Evolutionary conservation across 2,329 filamentous ascomycete species (phyloP), one percentile per base, ranked within the genome.

Genomic region (Gaeumannomyces sp.): DNA sequence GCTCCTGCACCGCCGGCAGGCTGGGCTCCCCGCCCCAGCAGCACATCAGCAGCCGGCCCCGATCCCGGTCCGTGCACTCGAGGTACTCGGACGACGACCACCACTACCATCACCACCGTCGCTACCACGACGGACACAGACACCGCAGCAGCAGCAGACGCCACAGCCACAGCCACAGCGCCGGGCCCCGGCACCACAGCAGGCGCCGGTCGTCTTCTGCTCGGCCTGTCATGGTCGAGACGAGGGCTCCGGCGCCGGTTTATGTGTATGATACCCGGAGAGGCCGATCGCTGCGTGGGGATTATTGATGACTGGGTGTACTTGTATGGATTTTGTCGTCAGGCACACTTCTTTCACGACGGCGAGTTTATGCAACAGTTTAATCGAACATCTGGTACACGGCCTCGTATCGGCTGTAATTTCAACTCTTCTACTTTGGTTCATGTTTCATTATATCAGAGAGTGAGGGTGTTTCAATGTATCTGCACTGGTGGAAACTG

Each of bases 181-280:
- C 4, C n/a, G 11, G 60, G 5, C 38, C 8, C 25, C 16, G 14
- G 13, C 5, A 22, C 60, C 60, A 53, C 60, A 31, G 59, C 28
- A 31, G 59, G 22, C 31, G 25, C 28, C 19, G 27, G 27, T 19
- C 27, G 59, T 22, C 27, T 2, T 59, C 57, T 27, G 57, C 22
- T 19, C 16, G 59, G 31, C 29, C 59, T 16, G 59, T 60, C 59
- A 35, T 60, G 22, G 31, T 60, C 31, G 59, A 60, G 59, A 60
- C 59, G 31, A n/a, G 6, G 4, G 28, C 27, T 6, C 59, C 59
- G 59, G 16, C 14, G 59, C 28, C 59, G 28, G 59, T 31, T 16
- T 60, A 60, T 25, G 27, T 60, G 28, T 60, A 60, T 31, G 16
- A 60, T 3, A 31, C 11, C 22, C 22, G 29, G 19, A 33, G 31